Base-by-base conservation (phyloP, 768 basidiomycete genomes). In the Serendipita sp. region DNA sequence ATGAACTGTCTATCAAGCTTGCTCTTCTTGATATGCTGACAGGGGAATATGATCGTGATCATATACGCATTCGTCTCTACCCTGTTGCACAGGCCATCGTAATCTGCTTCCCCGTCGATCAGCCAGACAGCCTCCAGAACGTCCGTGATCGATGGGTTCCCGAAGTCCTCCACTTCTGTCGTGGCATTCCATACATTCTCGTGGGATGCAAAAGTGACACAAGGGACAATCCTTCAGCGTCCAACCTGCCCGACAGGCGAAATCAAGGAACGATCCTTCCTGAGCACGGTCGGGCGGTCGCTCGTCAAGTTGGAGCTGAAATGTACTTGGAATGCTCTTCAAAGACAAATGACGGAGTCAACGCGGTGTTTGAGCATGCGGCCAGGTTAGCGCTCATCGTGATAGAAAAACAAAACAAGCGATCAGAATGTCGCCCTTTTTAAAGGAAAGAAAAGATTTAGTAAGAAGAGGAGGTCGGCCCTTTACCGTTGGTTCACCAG, bases 261-360 rank as follows among this genome's bases (percentile, higher is more conserved):
- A 28, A 7, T 17, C 45, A 50, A n/a, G 7, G 9, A 28, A 5
- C 45, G 9, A 17, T n/a, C 45, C 5, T 17, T 28, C n/a, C n/a
- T 38, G 56, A 20, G 31, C 11, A 60, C 9, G 56, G 56, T n/a
- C 22, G 28, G 31, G 33, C 20, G 7, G 13, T 30, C 22, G 56
- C 56, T n/a, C 26, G 31, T n/a, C 3, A 9, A 22, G 28, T 28
- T n/a, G 56, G 56, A 9, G 56, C 56, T 13, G 7, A 22, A 22
- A 31, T 28, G 56, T 60, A 60, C 33, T 31, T 60, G 56, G 56
- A 60, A n/a, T 60, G 56, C n/a, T 60, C 56, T 5, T 7, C 56
- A 9, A 24, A 24, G 56, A 60, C 56, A n/a, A 31, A 31, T 38
- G 56, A 38, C 9, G 56, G 56, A 38, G 56, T 60, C 13, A 13